phyloP scores from a whole-genome alignment of 345 rosid genomes.

The Euphorbia peplus region DNA sequence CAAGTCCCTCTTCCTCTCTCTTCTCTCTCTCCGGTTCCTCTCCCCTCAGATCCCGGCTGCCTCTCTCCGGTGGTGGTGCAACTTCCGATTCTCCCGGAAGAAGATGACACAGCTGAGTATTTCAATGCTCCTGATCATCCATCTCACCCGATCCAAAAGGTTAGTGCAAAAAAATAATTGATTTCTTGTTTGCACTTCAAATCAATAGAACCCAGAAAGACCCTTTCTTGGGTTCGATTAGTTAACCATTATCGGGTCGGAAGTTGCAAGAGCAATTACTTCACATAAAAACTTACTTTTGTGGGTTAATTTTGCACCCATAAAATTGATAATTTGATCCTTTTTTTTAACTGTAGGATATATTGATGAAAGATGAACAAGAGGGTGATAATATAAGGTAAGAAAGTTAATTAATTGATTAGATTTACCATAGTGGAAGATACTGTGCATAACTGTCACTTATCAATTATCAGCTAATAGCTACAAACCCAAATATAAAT shows the following conservation, averaged over 20 bases:
- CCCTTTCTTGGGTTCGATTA: neutral
- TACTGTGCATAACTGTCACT: conserved; percentile 40
- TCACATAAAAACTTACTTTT: conserved; percentile 12
- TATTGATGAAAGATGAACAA: conserved; percentile 17
- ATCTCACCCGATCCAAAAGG: conserved; percentile 39
- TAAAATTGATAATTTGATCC: neutral
- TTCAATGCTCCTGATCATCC: conserved; percentile 32
- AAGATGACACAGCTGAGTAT: conserved; percentile 1
- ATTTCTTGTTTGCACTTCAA: conserved; percentile 36
- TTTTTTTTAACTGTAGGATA: conserved; percentile 24
- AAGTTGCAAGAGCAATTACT: no score
- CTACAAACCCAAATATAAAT: conserved; percentile 28
- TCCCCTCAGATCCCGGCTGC: conserved; percentile 91
- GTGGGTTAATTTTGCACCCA: conserved; percentile 30
- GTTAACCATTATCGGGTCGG: no score
- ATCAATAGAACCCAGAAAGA: conserved; percentile 15
- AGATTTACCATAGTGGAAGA: conserved; percentile 43
- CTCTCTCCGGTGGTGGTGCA: conserved; percentile 59
- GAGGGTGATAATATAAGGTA: conserved; percentile 52
- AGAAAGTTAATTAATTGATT: conserved; percentile 31
- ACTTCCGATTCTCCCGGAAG: conserved; percentile 16
- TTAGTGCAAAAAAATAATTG: no score
- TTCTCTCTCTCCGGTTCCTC: conserved; percentile 64
- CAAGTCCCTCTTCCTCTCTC: conserved; percentile 68
- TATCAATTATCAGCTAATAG: conserved; percentile 27